Base-by-base conservation (phyloP, 106 monocot genomes). In the Platanthera zijinensis region DNA sequence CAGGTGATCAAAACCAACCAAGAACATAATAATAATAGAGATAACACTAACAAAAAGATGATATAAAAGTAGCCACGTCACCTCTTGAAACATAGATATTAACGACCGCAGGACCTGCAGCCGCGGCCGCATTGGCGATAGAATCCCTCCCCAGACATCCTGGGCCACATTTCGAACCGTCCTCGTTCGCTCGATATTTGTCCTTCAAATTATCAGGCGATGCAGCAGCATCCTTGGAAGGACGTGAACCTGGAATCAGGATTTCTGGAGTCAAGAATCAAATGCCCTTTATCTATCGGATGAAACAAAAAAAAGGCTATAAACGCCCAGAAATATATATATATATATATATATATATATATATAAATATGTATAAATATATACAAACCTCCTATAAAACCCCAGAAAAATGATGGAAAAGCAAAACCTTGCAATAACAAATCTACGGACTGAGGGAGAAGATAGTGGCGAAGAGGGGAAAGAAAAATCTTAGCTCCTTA, bases 41-140 rank as follows among this genome's bases (percentile, higher is more conserved):
- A n/a, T 48, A 48, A 15, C 17, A 47, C 48, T 48, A 70, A 15
- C 25, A 6, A 14, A 70, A 70, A 48, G 10, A 1, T n/a, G 18
- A 66, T 30, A 30, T 11, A 70, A 70, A 15, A 28, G 57, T 32
- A 6, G 63, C 18, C 4, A 28, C 10, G 66, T 84, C 66, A 96
- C 95, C 85, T 71, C 83, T 81, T 11, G 77, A 50, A 48, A 84
- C 79, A 4, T 87, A 86, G 21, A 96, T 89, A 53, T 96, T 96
- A 17, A 96, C 95, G 18, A 96, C 92, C 3, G 90, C 86, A n/a
- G 92, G 92, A 8, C 85, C 81, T 18, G 83, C 90, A 39, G 79
- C 76, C 7, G 92, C 90, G 7, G 95, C 95, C 46, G 90, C 92
- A 71, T 78, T 85, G 32, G 86, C 90, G 25, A 95, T 90, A 5